phyloP scores from a whole-genome alignment of 1,139 yeast genomes.

The Candida sanyaensis region DNA sequence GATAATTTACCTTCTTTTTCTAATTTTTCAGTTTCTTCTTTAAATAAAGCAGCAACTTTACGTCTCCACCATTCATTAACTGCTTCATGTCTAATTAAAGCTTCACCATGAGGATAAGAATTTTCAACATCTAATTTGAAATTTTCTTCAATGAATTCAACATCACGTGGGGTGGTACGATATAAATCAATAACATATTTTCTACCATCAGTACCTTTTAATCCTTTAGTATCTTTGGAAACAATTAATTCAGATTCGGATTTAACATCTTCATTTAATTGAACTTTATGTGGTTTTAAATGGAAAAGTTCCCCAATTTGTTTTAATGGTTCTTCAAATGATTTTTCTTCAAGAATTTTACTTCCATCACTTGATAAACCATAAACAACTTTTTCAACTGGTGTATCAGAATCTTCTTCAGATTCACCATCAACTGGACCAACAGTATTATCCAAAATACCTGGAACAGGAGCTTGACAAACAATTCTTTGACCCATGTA shows the following conservation, averaged over 20 bases:
- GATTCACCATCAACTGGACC: constrained; percentile 31
- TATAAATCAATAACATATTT: constrained; percentile 82
- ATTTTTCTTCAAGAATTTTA: constrained; percentile 46
- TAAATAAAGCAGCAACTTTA: constrained; percentile 58
- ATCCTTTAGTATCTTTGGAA: constrained; percentile 83
- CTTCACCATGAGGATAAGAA: constrained; percentile 83
- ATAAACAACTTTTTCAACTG: constrained; percentile 58
- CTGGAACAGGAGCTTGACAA: constrained; percentile 98
- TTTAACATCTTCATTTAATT: constrained; percentile 31
- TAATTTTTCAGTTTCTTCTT: constrained; percentile 49
- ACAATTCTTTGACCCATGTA: constrained; percentile 85
- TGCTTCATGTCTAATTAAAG: constrained; percentile 82
- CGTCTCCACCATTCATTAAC: constrained; percentile 88
- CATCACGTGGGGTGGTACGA: constrained; percentile 83
- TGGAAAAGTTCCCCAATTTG: constrained; percentile 77
- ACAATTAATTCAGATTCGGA: constrained; percentile 55
- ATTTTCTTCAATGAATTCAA: constrained; percentile 65
- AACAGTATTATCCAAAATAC: constrained; percentile 62
- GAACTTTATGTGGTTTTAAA: constrained; percentile 66
- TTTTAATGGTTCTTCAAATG: constrained; percentile 56
- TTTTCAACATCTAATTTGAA: constrained; percentile 38
- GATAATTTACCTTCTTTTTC: constrained; percentile 44
- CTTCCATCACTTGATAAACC: constrained; percentile 71
- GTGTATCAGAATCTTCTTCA: constrained; percentile 26
- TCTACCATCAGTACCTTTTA: constrained; percentile 83